Conservation (phyloP, 441 rosid genomes). For the Viola pubescens region DNA sequence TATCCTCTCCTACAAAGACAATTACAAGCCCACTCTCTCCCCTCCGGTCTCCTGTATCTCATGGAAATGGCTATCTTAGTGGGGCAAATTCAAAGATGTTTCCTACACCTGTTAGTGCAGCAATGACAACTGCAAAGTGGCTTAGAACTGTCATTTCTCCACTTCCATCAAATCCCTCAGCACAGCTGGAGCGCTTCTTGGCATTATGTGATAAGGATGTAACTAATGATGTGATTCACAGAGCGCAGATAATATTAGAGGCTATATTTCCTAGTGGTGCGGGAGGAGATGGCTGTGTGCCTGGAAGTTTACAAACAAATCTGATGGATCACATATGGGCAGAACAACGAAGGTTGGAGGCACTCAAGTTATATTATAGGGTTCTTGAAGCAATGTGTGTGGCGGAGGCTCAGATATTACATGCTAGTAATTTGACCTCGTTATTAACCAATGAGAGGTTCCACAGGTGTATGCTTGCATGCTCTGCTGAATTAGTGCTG, state of each 20-base stretch:
- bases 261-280: slow-evolving; percentile 84
- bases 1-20: slow-evolving; percentile 76
- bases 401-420: slow-evolving; percentile 80
- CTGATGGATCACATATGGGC: slow-evolving; percentile 96
- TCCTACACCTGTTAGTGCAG: slow-evolving; percentile 83
- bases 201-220: slow-evolving; percentile 80
- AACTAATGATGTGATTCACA: slow-evolving; percentile 61
- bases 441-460: slow-evolving; percentile 94
- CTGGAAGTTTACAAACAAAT: slow-evolving; percentile 63
- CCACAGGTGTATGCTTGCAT: slow-evolving; percentile 98
- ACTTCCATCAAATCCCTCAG: slow-evolving; percentile 68
- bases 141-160: slow-evolving; percentile 76
- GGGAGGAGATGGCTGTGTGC: slow-evolving; percentile 50
- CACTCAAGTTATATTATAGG: slow-evolving; percentile 78
- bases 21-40: slow-evolving; percentile 78
- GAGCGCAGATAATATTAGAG: slow-evolving; percentile 83
- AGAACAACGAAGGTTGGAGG: slow-evolving; percentile 81
- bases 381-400: slow-evolving; percentile 94
- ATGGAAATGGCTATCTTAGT: slow-evolving; percentile 43
- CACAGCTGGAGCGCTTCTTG: slow-evolving; percentile 60
- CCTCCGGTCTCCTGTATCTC: slow-evolving; percentile 56
- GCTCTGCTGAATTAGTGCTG: slow-evolving; percentile 91
- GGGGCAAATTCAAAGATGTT: slow-evolving; percentile 44
- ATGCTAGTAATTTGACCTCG: slow-evolving; percentile 73
- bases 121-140: slow-evolving; percentile 99